Conservation (phyloP, 805 yeast species). For the Wickerhamomyces hampshirensis region DNA sequence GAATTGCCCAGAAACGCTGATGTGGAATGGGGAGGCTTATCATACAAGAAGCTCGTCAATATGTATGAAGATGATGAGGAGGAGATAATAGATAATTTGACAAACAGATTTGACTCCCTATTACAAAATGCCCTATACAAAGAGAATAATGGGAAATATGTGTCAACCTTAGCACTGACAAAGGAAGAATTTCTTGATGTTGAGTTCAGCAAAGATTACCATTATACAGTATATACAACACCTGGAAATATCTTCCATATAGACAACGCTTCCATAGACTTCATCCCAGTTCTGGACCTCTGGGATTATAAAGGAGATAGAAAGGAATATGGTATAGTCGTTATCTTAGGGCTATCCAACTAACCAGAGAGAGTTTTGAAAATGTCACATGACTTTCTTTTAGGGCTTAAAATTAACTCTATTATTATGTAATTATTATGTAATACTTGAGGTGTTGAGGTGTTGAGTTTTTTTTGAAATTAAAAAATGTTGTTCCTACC, state of each 20-base stretch:
- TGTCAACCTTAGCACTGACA: constrained; percentile 18
- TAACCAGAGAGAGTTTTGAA: neutral
- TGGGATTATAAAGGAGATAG: constrained; percentile 25
- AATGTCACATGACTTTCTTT: neutral
- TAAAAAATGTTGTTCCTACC: too few species aligned
- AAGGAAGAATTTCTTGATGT: constrained; percentile 9
- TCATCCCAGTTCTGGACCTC: constrained; percentile 23
- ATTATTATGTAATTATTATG: too few species aligned
- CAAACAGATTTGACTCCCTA: constrained; percentile 5
- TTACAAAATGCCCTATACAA: neutral
- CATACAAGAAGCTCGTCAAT: constrained; percentile 34
- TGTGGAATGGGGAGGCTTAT: constrained; percentile 73
- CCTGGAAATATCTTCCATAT: constrained; percentile 9
- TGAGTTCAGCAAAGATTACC: constrained; percentile 8
- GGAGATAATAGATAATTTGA: constrained; percentile 18
- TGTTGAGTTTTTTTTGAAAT: too few species aligned
- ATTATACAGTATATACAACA: constrained; percentile 21
- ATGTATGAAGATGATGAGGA: constrained; percentile 40
- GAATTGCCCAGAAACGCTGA: constrained; percentile 58
- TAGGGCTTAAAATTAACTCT: too few species aligned
- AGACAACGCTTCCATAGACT: constrained; percentile 18
- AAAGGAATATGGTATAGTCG: constrained; percentile 22
- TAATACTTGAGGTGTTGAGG: too few species aligned
- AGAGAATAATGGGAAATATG: constrained; percentile 15
- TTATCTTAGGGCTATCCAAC: constrained; percentile 16